These are phyloP conservation scores for Larix sibirica DNA, from an alignment of 83 land plant genomes.

Conservation along the genomic window DNA sequence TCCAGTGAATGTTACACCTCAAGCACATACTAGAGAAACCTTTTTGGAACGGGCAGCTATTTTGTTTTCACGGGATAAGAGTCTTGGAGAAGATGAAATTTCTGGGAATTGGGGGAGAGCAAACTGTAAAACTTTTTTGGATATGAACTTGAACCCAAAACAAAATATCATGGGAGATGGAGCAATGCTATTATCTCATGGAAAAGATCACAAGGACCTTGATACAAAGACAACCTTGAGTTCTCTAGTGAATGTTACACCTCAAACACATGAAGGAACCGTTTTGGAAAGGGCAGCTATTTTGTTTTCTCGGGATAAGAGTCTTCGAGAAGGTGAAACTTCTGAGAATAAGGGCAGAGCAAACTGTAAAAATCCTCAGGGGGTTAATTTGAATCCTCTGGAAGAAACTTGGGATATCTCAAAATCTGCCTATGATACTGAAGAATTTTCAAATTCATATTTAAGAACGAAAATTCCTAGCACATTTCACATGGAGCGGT, in stretches of 20 bases:
- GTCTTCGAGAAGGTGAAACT: neutral
- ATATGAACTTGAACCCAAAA: neutral
- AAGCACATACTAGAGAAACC: neutral
- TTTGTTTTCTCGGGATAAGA: neutral
- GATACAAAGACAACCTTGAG: neutral
- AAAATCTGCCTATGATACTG: neutral
- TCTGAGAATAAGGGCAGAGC: neutral
- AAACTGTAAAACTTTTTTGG: neutral
- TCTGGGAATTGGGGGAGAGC: neutral
- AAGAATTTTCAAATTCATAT: neutral
- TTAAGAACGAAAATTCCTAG: neutral
- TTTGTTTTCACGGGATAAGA: neutral
- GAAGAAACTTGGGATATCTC: neutral
- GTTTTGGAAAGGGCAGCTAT: neutral
- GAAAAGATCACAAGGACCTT: neutral
- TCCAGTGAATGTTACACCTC: neutral
- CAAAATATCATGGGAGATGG: neutral
- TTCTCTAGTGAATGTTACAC: neutral
- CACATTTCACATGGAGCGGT: conserved; percentile 1
- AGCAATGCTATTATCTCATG: neutral
- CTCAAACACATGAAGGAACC: neutral
- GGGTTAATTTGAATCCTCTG: neutral
- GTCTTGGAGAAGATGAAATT: neutral
- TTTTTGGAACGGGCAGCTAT: conserved; percentile 12
- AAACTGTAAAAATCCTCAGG: neutral